A percentile compares a stretch with the other conserved stretches of the same genome.
These are phyloP conservation scores for Protomyces lactucae-debilis DNA, from an alignment of 1,139 yeast genomes.

Conservation along the genomic window DNA sequence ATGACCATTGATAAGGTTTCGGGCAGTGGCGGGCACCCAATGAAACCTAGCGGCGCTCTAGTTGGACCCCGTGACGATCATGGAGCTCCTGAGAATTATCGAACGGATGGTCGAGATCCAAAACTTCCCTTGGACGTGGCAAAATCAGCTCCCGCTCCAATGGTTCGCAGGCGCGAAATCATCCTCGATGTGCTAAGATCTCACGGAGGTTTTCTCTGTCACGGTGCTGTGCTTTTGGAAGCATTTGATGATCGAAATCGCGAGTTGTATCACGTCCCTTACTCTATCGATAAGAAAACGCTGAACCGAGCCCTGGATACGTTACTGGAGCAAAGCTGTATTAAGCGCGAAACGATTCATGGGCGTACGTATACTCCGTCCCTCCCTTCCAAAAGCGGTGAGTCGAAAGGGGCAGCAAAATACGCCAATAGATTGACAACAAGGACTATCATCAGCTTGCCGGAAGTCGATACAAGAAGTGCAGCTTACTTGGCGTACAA, in stretches of 20 bases:
- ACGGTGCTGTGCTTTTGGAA: background rate
- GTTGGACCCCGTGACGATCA: too few relatives aligned
- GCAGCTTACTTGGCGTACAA: background rate
- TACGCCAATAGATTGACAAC: background rate
- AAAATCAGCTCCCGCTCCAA: background rate
- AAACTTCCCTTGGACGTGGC: background rate
- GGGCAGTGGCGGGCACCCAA: background rate
- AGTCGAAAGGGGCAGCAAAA: background rate
- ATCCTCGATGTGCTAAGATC: background rate
- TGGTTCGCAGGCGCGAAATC: background rate
- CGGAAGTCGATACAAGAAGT: background rate
- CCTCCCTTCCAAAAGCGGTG: background rate
- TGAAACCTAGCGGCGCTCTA: background rate
- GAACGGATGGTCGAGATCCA: background rate
- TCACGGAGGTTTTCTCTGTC: background rate
- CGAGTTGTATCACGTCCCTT: background rate
- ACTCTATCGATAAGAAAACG: constrained; percentile 7
- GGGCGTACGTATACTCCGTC: background rate
- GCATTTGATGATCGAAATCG: background rate
- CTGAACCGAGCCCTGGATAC: constrained; percentile 1
- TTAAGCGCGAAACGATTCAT: background rate
- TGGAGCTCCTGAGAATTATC: background rate
- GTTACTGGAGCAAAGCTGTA: background rate
- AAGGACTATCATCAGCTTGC: background rate
- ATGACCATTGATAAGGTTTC: background rate